Evolutionary conservation across 1,284 basidiomycete genomes (phyloP).

Genomic region (Polyporus tsugae): DNA sequence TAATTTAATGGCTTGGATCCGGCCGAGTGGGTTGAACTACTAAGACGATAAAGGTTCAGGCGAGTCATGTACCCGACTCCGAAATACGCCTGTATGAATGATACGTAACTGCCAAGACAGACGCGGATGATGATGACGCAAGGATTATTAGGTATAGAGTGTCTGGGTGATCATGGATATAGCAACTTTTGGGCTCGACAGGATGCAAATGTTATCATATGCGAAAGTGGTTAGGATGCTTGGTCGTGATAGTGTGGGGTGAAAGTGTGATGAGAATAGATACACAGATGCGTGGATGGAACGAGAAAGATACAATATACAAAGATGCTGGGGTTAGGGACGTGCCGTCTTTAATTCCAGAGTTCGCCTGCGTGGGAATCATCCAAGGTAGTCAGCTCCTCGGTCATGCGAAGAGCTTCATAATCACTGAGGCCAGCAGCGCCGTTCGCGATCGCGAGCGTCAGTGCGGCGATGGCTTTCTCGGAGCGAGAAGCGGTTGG

Average conservation of each 20-base stretch:
- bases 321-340: slow-evolving; percentile 5
- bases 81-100: too few species aligned
- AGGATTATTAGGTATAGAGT: slow-evolving; percentile 31
- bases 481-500: slow-evolving; percentile 53
- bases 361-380: slow-evolving; percentile 64
- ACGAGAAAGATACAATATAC: slow-evolving; percentile 4
- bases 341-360: slow-evolving; percentile 52
- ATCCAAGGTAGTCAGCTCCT: slow-evolving; percentile 50
- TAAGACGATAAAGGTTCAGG: slow-evolving; percentile 3
- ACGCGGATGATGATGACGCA: slow-evolving; percentile 8
- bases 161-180: slow-evolving; percentile 34
- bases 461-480: slow-evolving; percentile 68
- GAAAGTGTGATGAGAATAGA: slow-evolving; percentile 11
- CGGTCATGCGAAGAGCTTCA: slow-evolving; percentile 54
- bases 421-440: slow-evolving; percentile 76
- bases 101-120: slow-evolving; percentile 21
- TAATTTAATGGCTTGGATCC: background rate
- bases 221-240: slow-evolving; percentile 12
- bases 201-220: slow-evolving; percentile 11
- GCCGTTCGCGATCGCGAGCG: slow-evolving; percentile 71
- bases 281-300: background rate
- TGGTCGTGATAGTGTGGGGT: slow-evolving; percentile 12
- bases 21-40: too few species aligned
- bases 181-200: slow-evolving; percentile 33
- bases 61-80: slow-evolving; percentile 16